phyloP scores from a whole-genome alignment of 306 rosid species.

The Senna tora region DNA sequence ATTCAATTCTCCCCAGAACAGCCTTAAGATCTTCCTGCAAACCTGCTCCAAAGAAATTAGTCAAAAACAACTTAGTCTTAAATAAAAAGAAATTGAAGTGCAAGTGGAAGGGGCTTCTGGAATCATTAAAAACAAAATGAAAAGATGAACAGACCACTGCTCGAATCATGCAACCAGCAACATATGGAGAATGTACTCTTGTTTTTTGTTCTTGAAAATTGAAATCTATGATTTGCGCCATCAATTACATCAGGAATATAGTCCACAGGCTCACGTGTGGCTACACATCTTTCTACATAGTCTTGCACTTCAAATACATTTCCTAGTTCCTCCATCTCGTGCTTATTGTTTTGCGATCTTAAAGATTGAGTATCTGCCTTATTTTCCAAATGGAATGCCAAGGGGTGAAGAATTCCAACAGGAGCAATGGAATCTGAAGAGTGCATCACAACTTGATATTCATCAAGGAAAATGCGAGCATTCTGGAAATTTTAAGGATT shows the following conservation, averaged over 20 bases:
- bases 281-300: conserved; percentile 46
- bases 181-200: conserved; percentile 64
- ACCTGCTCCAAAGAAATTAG: conserved; percentile 53
- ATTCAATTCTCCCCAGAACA: conserved; percentile 69
- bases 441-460: conserved; percentile 78
- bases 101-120: conserved; percentile 19
- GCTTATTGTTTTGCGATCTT: conserved; percentile 43
- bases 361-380: conserved; percentile 51
- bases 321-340: conserved; percentile 51
- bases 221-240: conserved; percentile 54
- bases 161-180: conserved; percentile 83
- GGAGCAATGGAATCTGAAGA: conserved; percentile 92
- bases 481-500: conserved; percentile 55
- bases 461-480: conserved; percentile 80
- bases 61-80: conserved; percentile 11
- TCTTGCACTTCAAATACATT: conserved; percentile 69
- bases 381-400: conserved; percentile 82
- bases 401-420: conserved; percentile 87
- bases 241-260: conserved; percentile 40
- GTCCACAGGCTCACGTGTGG: conserved; percentile 48
- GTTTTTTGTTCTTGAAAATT: conserved; percentile 69
- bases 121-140: conserved; percentile 22
- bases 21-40: conserved; percentile 72
- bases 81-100: conserved; percentile 27
- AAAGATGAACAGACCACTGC: conserved; percentile 39